phyloP scores from a whole-genome alignment of 1,284 basidiomycete genomes.

The Cryptococcus neoformans region DNA sequence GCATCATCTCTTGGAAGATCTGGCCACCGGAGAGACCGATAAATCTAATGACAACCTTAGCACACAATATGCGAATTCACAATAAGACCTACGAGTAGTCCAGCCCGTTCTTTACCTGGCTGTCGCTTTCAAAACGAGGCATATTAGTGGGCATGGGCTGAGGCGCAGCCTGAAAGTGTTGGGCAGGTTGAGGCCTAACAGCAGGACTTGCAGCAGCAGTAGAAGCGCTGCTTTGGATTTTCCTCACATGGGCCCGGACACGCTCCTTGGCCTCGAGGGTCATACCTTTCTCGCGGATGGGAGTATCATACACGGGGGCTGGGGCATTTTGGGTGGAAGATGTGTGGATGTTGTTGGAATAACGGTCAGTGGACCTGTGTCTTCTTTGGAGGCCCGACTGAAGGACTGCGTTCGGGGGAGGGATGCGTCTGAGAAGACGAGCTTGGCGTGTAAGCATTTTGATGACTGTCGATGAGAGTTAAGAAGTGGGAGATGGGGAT shows the following conservation, averaged over 20 bases:
- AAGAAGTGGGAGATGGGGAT: neutral
- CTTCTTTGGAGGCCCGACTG: constrained; percentile 17
- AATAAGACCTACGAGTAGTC: constrained; percentile 41
- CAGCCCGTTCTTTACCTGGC: constrained; percentile 32
- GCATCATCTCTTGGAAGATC: constrained; percentile 99
- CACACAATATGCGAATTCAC: neutral
- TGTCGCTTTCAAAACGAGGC: constrained; percentile 20
- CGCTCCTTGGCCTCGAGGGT: constrained; percentile 54
- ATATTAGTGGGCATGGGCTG: constrained; percentile 33
- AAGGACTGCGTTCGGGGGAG: constrained; percentile 15
- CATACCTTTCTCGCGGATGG: constrained; percentile 29
- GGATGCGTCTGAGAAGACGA: constrained; percentile 23
- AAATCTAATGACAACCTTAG: constrained; percentile 54
- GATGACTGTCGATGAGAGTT: neutral
- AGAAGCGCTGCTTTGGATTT: constrained; percentile 66
- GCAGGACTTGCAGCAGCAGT: constrained; percentile 55
- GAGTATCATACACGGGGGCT: constrained; percentile 7
- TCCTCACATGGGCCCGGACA: constrained; percentile 63
- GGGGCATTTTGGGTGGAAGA: constrained; percentile 25
- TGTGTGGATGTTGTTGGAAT: constrained; percentile 25
- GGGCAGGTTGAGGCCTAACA: constrained; percentile 50
- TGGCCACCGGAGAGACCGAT: constrained; percentile 93
- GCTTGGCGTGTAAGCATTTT: constrained; percentile 36
- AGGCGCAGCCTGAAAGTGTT: constrained; percentile 44
- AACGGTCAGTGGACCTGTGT: constrained; percentile 23